Evolutionary conservation across 2,329 filamentous ascomycete genomes (phyloP), one percentile per base, ranked within the genome.

Genomic region (Cytospora schulzeri): DNA sequence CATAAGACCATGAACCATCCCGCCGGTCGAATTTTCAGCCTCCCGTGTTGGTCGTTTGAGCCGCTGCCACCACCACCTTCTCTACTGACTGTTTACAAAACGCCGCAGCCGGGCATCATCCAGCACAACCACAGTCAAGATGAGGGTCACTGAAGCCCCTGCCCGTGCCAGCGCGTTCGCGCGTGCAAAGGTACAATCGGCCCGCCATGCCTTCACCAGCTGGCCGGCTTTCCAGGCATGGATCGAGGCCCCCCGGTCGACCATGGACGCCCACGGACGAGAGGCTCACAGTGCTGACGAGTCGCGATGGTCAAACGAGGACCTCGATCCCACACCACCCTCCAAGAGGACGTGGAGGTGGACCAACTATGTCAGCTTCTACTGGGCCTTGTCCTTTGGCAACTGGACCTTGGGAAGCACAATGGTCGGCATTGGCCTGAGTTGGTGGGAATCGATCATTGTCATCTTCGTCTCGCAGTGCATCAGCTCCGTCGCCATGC

Each of bases 381-480:
- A 76, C 68, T 73, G 75, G 54, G 76, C 73, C 0, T 67, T 79
- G 35, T 76, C 73, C 19, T 78, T 79, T 66, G 75, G 74, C 65
- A 80, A 79, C 68, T 80, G 77, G 77, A 78, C 75, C 1, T 63
- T 78, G 55, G 78, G 77, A 15, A 73, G 72, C 59, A 68, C 67
- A 55, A 70, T 71, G 63, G 62, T 78, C 57, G 78, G 77, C 22
- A 76, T 79, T 55, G 78, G 78, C 5, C 70, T 80, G 51, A 79
- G 76, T 68, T 81, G 78, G 78, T 80, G 78, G 77, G 76, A 79
- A 68, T 67, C 73, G 29, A 78, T 79, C 58, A 50, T 81, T 12
- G 77, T 79, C 52, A 80, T 80, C 66, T 80, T 81, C 67, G 71
- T 76, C 45, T 77, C 75, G 38, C 77, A 79, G 65, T 33, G 76